phyloP scores from a whole-genome alignment of 2,329 filamentous ascomycete genomes.

The Cercospora canescens region DNA sequence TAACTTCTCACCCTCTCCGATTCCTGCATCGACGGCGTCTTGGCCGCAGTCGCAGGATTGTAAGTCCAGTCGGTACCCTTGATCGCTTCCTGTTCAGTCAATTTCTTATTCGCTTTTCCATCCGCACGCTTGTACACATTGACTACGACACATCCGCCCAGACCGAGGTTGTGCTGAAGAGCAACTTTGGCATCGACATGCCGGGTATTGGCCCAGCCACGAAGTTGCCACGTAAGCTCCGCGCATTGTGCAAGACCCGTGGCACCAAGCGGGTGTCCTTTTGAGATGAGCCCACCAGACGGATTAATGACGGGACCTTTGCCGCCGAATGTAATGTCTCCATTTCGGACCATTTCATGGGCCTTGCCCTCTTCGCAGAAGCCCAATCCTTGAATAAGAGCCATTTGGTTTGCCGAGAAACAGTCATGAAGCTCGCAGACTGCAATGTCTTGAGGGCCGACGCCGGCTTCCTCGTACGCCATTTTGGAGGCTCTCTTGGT shows the following conservation, averaged over 20 bases:
- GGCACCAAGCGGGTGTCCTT: conserved; percentile 91
- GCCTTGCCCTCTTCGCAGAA: conserved; percentile 77
- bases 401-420: conserved; percentile 94
- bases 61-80: conserved; percentile 73
- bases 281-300: conserved; percentile 90
- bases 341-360: conserved; percentile 82
- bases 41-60: conserved; percentile 87
- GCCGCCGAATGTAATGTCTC: conserved; percentile 89
- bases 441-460: conserved; percentile 66
- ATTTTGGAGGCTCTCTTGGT: conserved; percentile 65
- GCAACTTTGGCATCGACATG: conserved; percentile 66
- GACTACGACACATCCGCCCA: conserved; percentile 87
- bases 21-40: conserved; percentile 81
- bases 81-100: conserved; percentile 66
- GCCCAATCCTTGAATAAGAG: conserved; percentile 82
- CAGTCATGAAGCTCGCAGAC: conserved; percentile 96
- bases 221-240: conserved; percentile 91
- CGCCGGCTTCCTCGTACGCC: conserved; percentile 73
- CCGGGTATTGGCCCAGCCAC: conserved; percentile 90
- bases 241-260: conserved; percentile 95
- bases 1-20: conserved; percentile 68
- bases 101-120: conserved; percentile 60
- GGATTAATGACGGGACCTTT: conserved; percentile 82
- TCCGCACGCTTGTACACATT: conserved; percentile 87
- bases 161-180: conserved; percentile 88